phyloP scores from a whole-genome alignment of 768 basidiomycete species.

The Psilocybe cubensis region DNA sequence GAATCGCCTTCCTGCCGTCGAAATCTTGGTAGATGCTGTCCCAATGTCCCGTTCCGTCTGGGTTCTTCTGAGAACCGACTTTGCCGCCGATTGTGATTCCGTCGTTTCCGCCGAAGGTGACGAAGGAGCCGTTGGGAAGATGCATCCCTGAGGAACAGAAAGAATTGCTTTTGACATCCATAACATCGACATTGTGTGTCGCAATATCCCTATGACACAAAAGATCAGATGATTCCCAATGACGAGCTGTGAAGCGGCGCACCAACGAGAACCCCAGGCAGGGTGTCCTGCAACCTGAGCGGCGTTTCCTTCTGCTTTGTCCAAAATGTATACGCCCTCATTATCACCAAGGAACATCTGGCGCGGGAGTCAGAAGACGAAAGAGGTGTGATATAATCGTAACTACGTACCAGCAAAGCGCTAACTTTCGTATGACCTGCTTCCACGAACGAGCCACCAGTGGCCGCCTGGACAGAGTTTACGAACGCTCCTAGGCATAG shows the following conservation, averaged over 20 bases:
- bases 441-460: slow-evolving; percentile 46
- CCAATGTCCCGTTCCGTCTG: slow-evolving; percentile 51
- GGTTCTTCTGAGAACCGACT: slow-evolving; percentile 52
- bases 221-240: background rate
- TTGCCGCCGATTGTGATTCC: slow-evolving; percentile 71
- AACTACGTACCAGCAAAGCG: slow-evolving; percentile 49
- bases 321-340: slow-evolving; percentile 84
- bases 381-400: background rate
- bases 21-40: slow-evolving; percentile 77
- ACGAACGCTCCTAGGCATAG: slow-evolving; percentile 45
- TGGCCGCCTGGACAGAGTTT: slow-evolving; percentile 35
- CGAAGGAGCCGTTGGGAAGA: slow-evolving; percentile 76
- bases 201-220: slow-evolving; percentile 55
- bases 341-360: slow-evolving; percentile 83
- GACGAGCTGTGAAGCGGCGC: slow-evolving; percentile 1
- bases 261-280: slow-evolving; percentile 77
- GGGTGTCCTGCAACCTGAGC: slow-evolving; percentile 69
- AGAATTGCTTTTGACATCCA: slow-evolving; percentile 74
- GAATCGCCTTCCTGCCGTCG: slow-evolving; percentile 80
- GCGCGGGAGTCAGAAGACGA: background rate
- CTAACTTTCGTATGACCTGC: slow-evolving; percentile 50
- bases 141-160: slow-evolving; percentile 87
- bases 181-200: slow-evolving; percentile 56
- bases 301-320: slow-evolving; percentile 85
- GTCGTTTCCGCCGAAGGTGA: slow-evolving; percentile 77